Base-by-base conservation (phyloP, 2,329 filamentous ascomycete genomes). In the Xylaria arbuscula region DNA sequence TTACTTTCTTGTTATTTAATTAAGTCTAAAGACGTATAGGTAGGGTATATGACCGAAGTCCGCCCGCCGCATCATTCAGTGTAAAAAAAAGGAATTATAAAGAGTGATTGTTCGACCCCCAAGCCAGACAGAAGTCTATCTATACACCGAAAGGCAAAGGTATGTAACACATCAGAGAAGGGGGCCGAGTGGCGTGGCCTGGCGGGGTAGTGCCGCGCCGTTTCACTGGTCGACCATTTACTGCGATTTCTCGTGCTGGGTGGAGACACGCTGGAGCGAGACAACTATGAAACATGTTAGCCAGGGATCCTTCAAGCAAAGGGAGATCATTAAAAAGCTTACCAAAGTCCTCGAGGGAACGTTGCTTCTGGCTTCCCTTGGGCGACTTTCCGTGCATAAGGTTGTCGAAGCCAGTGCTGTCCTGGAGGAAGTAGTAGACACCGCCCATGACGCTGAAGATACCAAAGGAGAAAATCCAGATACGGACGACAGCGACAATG, bases 401-500 rank as follows among this genome's bases (percentile, higher is more conserved):
- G 84, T 96, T 95, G 83, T 97, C 92, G 81, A 97, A 97, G 71
- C 91, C 90, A 70, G 87, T 82, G 77, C 90, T 93, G 80, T 92
- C 92, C 81, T 95, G 90, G 78, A 97, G 88, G 77, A 96, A 87
- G 84, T 94, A 94, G 83, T 93, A 93, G 70, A 87, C 79, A 79
- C 85, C 83, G 71, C 88, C 92, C 87, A 95, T 89, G 78, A 94
- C 87, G 79, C 90, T 93, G 86, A 97, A 96, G 77, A 97, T 86
- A 80, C 93, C 94, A 79, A 97, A 93, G 17, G 93, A 94, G 86
- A 94, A 96, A 77, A 96, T 89, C 92, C 93, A 97, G 79, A 97
- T 88, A 86, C 93, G 92, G 78, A 97, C 90, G 62, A 97, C 91
- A 56, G 93, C 90, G 72, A 97, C 92, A 72, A 95, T 93, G 76